Conservation (phyloP, 306 rosid species). For the Pyrus betulifolia region DNA sequence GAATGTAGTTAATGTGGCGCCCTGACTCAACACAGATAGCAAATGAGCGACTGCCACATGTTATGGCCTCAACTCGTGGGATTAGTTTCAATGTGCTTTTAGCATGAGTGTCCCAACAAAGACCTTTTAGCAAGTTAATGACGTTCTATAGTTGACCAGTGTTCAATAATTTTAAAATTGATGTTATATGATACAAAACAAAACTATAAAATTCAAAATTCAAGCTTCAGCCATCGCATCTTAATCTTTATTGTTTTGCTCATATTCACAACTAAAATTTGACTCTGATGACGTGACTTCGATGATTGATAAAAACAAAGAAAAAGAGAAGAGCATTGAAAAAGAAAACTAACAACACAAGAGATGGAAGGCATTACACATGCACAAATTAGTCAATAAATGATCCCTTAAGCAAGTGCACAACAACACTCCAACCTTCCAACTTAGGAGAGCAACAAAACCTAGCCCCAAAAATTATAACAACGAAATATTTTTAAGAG, state of each 20-base stretch:
- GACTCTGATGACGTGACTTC: neutral
- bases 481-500: neutral
- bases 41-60: no score
- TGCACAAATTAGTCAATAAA: neutral
- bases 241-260: no score
- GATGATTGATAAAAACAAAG: neutral
- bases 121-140: no score
- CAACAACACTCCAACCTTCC: conserved; percentile 28
- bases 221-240: no score
- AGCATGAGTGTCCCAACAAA: no score
- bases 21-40: neutral
- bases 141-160: no score
- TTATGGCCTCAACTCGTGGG: neutral
- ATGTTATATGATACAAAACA: no score
- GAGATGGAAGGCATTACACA: neutral
- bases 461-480: neutral
- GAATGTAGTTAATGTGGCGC: neutral
- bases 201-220: neutral
- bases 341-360: neutral
- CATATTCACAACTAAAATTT: no score
- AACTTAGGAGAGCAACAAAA: conserved; percentile 28
- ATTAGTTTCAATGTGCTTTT: no score
- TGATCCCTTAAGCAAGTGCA: conserved; percentile 14
- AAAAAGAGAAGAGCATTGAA: neutral
- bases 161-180: accelerated